Base-by-base conservation (phyloP, 2,329 filamentous ascomycete species). In the Colletotrichum magnum region DNA sequence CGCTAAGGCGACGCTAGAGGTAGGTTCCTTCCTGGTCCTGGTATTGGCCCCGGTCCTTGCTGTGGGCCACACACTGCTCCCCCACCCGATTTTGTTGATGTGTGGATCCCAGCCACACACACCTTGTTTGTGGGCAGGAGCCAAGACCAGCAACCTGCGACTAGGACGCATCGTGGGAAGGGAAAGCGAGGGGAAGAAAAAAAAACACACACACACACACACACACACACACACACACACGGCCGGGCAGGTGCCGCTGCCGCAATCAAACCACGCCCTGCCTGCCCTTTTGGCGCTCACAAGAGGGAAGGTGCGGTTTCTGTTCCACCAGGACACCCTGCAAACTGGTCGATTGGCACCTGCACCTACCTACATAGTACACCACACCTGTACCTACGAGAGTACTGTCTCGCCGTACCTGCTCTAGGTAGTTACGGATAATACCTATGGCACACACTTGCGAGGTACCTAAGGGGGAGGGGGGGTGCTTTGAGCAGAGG, bases 291-390 rank as follows among this genome's bases (percentile, higher is more conserved):
- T 51, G 21, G 36, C 57, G 32, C 48, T 64, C 58, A 28, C 56
- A 69, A 69, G 36, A 69, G 67, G 67, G 39, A 69, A 69, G 56
- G 67, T 67, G 67, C 41, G 67, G 67, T 60, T 67, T 61, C 58
- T 67, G 63, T 69, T 67, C 62, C 63, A 69, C 66, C 45, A 52
- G 60, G 51, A 52, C 62, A 69, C 63, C 67, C 57, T 67, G 58
- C 54, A 24, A 69, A 61, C 41, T 50, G 63, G 36, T 39, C 28
- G 26, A 32, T 48, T 61, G 47, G 41, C 57, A 61, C 24, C 56
- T 61, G 53, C 36, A 36, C 10, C 32, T 36, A 24, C 21, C 21
- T 24, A 24, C 2, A 24, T 4, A 24, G 21, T 24, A 10, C 32
- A 45, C 53, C 12, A 12, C 53, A 56, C 47, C 18, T 48, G 62